Evolutionary conservation across 306 rosid species (phyloP), one percentile per base, ranked within the genome.

Genomic region (Canavalia gladiata): DNA sequence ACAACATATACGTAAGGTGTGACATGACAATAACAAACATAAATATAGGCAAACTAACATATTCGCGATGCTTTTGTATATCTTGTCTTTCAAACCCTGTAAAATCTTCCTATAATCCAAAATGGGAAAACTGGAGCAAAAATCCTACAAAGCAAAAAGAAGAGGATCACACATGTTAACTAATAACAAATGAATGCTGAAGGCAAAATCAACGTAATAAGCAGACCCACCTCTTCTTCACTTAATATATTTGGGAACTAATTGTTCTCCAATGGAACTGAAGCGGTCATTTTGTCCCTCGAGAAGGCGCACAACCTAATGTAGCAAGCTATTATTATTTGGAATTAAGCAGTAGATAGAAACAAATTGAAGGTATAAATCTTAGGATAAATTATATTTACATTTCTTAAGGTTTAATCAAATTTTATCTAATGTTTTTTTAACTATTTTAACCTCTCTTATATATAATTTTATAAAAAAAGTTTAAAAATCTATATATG

Each of bases 261-360:
- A 59, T 41, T 87, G 87, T 60, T 86, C 87, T 65, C 74, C 88
- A n/a, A 86, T 55, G 60, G 79, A 80, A 50, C 78, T 81, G 78
- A 81, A 89, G 57, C 75, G 82, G 50, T 86, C 88, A 68, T 72
- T 91, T 33, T 86, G 86, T 31, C 91, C 92, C 80, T 89, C 95
- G 18, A 91, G 89, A 80, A 87, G 82, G 59, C 91, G 91, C 59
- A 89, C 91, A 60, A 89, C 91, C 95, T 91, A 84, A 77, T 65
- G 30, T 58, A 39, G n/a, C 47, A 76, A 76, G 64, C 25, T 49
- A 63, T 50, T 49, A 63, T 50, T 34, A 39, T 49, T 63, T 59
- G 46, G 47, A 59, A 75, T 59, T 29, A 6, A 59, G 46, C 56
- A 29, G 13, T n/a, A 5, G 33, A 39, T 4, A 37, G 30, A 39